These are phyloP conservation scores for Cynara cardunculus DNA, from an alignment of 129 eudicot genomes.

Conservation along the genomic window DNA sequence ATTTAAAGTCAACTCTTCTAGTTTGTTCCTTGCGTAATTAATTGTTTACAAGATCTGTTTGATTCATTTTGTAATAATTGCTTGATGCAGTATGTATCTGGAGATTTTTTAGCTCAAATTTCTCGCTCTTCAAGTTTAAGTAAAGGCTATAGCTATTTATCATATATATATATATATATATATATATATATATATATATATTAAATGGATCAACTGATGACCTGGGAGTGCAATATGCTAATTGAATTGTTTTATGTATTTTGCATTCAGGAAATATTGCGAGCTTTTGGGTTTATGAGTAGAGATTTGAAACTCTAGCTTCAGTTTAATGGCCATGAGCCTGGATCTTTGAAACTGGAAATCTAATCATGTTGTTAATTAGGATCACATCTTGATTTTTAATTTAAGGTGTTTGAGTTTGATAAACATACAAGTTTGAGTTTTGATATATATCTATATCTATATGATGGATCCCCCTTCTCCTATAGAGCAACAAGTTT, in stretches of 20 bases:
- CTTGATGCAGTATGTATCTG: neutral
- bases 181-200: neutral
- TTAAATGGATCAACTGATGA: neutral
- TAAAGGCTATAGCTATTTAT: neutral
- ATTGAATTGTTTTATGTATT: neutral
- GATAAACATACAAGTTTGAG: too few species aligned
- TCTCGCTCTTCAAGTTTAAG: constrained; percentile 1
- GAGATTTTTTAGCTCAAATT: neutral
- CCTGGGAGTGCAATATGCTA: neutral
- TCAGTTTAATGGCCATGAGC: neutral
- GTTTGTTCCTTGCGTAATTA: constrained; percentile 9
- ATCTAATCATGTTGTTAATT: neutral
- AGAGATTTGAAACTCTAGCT: neutral
- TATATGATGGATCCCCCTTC: constrained; percentile 35
- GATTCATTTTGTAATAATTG: constrained; percentile 9
- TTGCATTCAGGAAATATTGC: constrained; percentile 3
- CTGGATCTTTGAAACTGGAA: neutral
- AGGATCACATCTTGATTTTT: neutral
- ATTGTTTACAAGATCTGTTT: neutral
- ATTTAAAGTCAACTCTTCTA: constrained; percentile 3
- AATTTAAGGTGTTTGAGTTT: neutral
- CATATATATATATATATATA: neutral
- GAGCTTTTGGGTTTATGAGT: constrained; percentile 2
- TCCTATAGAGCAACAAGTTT: constrained; percentile 36
- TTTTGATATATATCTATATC: neutral